These are phyloP conservation scores for Mortierella sp. DNA, from an alignment of 371 early-diverging fungal species.

Conservation along the genomic window DNA sequence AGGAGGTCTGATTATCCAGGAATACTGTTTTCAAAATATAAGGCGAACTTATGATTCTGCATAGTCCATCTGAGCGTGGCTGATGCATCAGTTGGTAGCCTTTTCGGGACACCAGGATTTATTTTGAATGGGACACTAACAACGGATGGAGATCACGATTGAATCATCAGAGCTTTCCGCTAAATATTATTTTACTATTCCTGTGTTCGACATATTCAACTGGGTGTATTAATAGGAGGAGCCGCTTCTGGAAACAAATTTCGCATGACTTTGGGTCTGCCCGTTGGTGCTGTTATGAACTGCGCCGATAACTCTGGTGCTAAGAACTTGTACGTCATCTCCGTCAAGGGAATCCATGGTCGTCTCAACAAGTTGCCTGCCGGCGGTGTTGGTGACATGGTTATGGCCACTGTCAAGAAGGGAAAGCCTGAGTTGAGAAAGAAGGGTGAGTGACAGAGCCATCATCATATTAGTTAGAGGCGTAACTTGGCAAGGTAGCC, in stretches of 20 bases:
- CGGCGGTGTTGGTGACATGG: conserved; percentile 99
- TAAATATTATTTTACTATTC: neutral
- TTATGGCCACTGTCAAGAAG: conserved; percentile 99
- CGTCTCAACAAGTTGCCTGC: conserved; percentile 99
- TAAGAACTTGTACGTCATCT: conserved; percentile 99
- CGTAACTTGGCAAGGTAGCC: neutral
- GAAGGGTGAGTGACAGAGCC: conserved; percentile 81
- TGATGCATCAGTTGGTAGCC: neutral
- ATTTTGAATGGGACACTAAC: too few relatives aligned
- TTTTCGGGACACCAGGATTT: neutral
- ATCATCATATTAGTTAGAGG: neutral
- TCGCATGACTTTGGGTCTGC: conserved; percentile 99
- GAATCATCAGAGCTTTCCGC: neutral
- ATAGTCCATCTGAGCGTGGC: neutral
- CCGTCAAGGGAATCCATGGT: conserved; percentile 97
- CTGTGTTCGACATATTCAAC: neutral
- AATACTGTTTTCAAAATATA: neutral
- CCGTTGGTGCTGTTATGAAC: conserved; percentile 99
- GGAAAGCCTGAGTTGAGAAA: conserved; percentile 99
- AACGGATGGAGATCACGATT: neutral
- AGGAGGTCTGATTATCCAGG: neutral
- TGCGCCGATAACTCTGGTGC: conserved; percentile 99
- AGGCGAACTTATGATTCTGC: neutral
- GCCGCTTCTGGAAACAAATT: conserved; percentile 95
- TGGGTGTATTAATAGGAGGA: conserved; percentile 47